Base-by-base conservation (phyloP, 2,329 filamentous ascomycete species). In the Daldinia eschscholtzii region DNA sequence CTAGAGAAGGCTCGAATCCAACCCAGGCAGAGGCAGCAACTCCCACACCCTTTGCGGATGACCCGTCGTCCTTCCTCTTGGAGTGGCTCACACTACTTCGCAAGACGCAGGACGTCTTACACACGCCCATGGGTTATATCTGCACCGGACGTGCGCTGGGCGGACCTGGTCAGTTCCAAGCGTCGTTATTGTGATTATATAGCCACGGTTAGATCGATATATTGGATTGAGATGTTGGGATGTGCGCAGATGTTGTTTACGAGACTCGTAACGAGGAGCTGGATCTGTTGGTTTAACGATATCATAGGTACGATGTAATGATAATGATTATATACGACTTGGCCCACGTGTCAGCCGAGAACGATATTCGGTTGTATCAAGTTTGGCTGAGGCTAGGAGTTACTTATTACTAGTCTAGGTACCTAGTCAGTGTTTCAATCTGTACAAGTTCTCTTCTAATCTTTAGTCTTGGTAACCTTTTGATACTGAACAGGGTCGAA, bases 61-160 rank as follows among this genome's bases (percentile, higher is more conserved):
- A 64, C 44, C 15, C 80, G 74, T 35, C 82, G 80, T 0, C 63
- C 81, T 88, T 88, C 72, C 72, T 90, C 0, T 81, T 86, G 23
- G 87, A 90, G 52, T 90, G 87, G 87, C 77, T 90, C 0, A 78
- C 84, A 0, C 66, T 87, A 0, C 81, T 85, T 0, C 83, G 87
- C 1, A 85, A 85, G 41, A 84, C 84, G 0, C 86, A 89, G 63
- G 87, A 90, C 65, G 83, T 89, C 58, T 73, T 82, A 13, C 85
- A 89, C 28, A 90, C 87, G 0, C 88, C 87, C 0, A 89, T 90
- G 83, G 87, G 87, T 0, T 86, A 84, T 71, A 72, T 89, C 10
- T 85, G 83, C 3, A 84, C 86, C 5, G 85, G 87, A 12, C 71
- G 65, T 7, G 41, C 39, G 10, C 35, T 57, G 2, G 62, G 55